Conservation (phyloP, 169 alveolate species). For the Cryptosporidium sp. region DNA sequence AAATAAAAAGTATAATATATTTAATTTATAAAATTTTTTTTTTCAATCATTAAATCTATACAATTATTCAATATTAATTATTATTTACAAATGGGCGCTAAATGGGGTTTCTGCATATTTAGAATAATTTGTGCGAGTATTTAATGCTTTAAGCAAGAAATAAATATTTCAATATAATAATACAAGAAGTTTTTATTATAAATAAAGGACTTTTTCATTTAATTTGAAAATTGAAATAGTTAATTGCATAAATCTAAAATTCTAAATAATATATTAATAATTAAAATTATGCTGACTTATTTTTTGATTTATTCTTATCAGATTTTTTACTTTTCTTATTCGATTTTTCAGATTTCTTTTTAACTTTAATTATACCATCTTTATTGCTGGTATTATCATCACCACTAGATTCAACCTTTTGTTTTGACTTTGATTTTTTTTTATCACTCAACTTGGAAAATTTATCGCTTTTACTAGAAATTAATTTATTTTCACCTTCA, state of each 20-base stretch:
- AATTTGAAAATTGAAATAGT: neutral
- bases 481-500: slow-evolving; percentile 13
- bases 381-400: neutral
- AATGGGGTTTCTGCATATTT: neutral
- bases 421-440: neutral
- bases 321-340: neutral
- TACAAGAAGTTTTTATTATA: neutral
- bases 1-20: neutral
- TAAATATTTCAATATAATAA: neutral
- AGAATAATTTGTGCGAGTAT: neutral
- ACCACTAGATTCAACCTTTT: neutral
- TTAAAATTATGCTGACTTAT: neutral
- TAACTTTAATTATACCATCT: neutral
- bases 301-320: neutral
- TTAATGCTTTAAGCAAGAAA: neutral
- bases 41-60: neutral
- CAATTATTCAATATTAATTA: neutral
- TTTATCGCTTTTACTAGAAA: neutral
- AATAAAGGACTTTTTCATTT: neutral
- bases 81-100: neutral
- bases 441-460: neutral
- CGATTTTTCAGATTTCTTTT: neutral
- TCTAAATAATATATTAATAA: neutral
- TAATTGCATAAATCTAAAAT: neutral
- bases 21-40: neutral